Conservation (phyloP, 176 grass and related monocot genomes). For the Areca catechu region DNA sequence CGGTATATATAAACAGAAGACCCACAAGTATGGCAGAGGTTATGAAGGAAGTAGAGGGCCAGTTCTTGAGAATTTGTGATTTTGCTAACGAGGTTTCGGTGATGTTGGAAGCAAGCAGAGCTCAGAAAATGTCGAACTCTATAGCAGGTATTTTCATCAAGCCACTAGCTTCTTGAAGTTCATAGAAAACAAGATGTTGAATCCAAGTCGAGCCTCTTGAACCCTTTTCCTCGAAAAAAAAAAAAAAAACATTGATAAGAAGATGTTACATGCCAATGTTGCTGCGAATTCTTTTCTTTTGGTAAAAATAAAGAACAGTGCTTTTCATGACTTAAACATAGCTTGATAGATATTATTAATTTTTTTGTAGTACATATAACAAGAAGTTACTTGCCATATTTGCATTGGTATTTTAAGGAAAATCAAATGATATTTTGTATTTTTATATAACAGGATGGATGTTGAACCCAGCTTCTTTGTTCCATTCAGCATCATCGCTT, state of each 20-base stretch:
- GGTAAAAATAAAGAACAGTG: no score
- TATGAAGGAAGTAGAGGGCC: slow-evolving; percentile 52
- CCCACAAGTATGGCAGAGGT: slow-evolving; percentile 56
- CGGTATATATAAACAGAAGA: slow-evolving; percentile 52
- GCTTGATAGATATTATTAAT: no score
- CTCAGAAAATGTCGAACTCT: slow-evolving; percentile 13
- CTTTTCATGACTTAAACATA: no score
- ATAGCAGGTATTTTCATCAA: slow-evolving; percentile 18
- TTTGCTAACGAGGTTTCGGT: slow-evolving; percentile 40
- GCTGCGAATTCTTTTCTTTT: no score
- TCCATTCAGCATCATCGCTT: slow-evolving; percentile 64
- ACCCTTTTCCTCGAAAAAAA: no score
- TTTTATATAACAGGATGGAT: slow-evolving; percentile 37
- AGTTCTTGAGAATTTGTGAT: slow-evolving; percentile 43
- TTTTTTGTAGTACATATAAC: no score
- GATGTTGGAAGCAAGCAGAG: slow-evolving; percentile 45
- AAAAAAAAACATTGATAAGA: no score
- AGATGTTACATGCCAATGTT: no score
- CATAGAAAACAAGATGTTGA: slow-evolving; percentile 1
- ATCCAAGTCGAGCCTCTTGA: not conserved
- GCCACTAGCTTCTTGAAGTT: slow-evolving; percentile 1
- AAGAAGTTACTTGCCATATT: not conserved
- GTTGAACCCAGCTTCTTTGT: slow-evolving; percentile 65
- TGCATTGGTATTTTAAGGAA: not conserved
- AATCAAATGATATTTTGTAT: not conserved